These are phyloP conservation scores for Silene conica DNA, from an alignment of 148 eudicot genomes.

Conservation along the genomic window DNA sequence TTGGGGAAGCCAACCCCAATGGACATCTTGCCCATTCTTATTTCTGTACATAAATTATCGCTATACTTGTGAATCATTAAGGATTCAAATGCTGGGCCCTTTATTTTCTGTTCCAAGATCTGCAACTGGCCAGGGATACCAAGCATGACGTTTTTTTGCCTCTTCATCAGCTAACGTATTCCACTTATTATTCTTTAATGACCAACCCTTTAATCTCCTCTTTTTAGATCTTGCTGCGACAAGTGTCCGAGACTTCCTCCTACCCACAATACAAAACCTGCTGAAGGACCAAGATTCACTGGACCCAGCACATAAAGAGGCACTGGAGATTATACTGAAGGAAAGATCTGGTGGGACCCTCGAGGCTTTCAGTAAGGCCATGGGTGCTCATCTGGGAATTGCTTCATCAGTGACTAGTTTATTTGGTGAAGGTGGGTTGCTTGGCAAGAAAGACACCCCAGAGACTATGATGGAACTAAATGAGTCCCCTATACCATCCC, in stretches of 20 bases:
- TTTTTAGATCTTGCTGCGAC: slow-evolving; percentile 67
- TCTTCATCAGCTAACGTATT: not conserved
- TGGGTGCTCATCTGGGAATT: slow-evolving; percentile 91
- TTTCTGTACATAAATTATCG: no score
- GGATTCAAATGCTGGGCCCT: not conserved
- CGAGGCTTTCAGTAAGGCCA: slow-evolving; percentile 79
- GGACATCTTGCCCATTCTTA: no score
- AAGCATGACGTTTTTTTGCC: not conserved
- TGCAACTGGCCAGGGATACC: not conserved
- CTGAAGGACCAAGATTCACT: slow-evolving; percentile 83
- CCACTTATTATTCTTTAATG: not conserved
- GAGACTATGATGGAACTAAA: slow-evolving; percentile 37
- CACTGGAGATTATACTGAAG: slow-evolving; percentile 77
- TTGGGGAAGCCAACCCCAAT: no score
- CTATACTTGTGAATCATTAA: not conserved
- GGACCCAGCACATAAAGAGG: slow-evolving; percentile 98
- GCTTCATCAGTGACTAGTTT: slow-evolving; percentile 75
- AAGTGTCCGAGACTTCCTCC: slow-evolving; percentile 72
- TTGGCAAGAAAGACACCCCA: slow-evolving; percentile 63
- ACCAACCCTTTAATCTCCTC: slow-evolving; percentile 8
- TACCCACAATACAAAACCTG: slow-evolving; percentile 82
- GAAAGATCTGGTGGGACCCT: slow-evolving; percentile 91
- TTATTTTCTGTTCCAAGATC: not conserved
- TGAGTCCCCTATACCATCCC: slow-evolving; percentile 43
- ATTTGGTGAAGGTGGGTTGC: slow-evolving; percentile 73